Percentiles rank a stretch among this genome's conserved stretches.
Conservation (phyloP, 352 stramenopile species). For the Globisporangium abappressorium region DNA sequence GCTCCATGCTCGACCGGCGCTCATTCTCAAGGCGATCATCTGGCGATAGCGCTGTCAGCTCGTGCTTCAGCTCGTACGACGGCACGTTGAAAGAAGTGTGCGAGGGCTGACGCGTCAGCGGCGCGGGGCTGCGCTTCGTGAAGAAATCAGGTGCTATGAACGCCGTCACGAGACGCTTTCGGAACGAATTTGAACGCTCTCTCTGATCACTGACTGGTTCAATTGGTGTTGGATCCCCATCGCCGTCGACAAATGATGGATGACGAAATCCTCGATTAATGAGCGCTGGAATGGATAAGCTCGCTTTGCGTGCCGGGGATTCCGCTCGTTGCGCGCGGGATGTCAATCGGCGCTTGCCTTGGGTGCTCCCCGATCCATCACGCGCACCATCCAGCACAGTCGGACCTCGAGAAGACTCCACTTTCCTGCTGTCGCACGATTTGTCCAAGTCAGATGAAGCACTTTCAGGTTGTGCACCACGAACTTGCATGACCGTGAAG, state of each 20-base stretch:
- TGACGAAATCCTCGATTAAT: background rate
- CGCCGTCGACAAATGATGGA: background rate
- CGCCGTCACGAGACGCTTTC: constrained; percentile 20
- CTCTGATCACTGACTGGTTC: background rate
- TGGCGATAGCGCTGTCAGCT: constrained; percentile 49
- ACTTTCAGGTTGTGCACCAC: background rate
- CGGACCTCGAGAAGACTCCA: background rate
- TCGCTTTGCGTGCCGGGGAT: background rate
- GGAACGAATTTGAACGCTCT: constrained; percentile 16
- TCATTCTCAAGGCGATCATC: constrained; percentile 63
- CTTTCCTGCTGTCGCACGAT: constrained; percentile 3
- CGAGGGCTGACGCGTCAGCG: constrained; percentile 20
- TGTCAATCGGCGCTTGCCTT: background rate
- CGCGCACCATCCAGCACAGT: background rate
- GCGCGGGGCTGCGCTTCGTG: constrained; percentile 5
- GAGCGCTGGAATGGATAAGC: background rate
- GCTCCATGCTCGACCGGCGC: constrained; percentile 47
- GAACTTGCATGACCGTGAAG: constrained; percentile 19
- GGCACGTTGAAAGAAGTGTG: constrained; percentile 53
- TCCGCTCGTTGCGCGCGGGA: background rate
- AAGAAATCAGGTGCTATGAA: constrained; percentile 3
- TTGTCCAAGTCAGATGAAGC: background rate
- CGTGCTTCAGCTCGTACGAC: constrained; percentile 52
- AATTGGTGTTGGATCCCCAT: background rate
- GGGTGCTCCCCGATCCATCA: background rate